Evolutionary conservation across 352 stramenopile genomes (phyloP).

Genomic region (Thraustochytrium striatum): DNA sequence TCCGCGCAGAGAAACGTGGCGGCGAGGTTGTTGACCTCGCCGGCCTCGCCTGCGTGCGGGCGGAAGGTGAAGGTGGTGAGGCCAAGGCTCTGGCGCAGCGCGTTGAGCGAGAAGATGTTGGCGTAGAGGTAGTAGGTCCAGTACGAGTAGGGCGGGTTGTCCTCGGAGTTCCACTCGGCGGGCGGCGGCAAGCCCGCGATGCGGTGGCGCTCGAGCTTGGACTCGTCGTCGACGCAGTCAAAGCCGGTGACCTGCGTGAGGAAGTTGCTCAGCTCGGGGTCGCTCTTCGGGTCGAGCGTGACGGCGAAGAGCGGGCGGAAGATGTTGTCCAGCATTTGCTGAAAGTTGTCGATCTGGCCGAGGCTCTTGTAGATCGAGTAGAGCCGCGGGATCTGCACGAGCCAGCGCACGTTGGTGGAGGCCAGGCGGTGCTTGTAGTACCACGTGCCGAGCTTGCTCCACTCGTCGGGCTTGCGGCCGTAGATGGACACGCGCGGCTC

Average conservation of each 20-base stretch:
- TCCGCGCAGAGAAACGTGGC: slow-evolving; percentile 79
- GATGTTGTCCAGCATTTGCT: slow-evolving; percentile 97
- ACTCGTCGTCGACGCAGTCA: slow-evolving; percentile 98
- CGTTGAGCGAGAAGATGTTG: slow-evolving; percentile 93
- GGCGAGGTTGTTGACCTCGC: slow-evolving; percentile 91
- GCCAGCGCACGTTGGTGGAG: slow-evolving; percentile 91
- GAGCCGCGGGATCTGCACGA: slow-evolving; percentile 94
- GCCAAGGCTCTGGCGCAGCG: slow-evolving; percentile 62
- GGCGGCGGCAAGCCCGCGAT: slow-evolving; percentile 53
- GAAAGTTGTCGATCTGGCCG: slow-evolving; percentile 85
- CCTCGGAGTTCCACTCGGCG: slow-evolving; percentile 59
- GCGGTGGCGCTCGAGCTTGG: slow-evolving; percentile 71
- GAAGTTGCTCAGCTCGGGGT: slow-evolving; percentile 83
- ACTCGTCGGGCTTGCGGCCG: slow-evolving; percentile 85
- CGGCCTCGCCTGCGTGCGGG: slow-evolving; percentile 95
- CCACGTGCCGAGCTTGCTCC: slow-evolving; percentile 92
- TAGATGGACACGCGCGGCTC: slow-evolving; percentile 92
- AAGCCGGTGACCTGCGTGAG: slow-evolving; percentile 88
- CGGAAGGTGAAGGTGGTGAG: slow-evolving; percentile 91
- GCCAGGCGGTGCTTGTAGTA: slow-evolving; percentile 85
- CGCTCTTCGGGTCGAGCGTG: slow-evolving; percentile 85
- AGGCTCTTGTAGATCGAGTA: slow-evolving; percentile 93
- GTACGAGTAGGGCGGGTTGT: slow-evolving; percentile 87
- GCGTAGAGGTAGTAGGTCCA: slow-evolving; percentile 95
- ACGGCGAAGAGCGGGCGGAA: slow-evolving; percentile 96